These are phyloP conservation scores for Plasmodium reichenowi DNA, from an alignment of 169 alveolate genomes.

Conservation along the genomic window DNA sequence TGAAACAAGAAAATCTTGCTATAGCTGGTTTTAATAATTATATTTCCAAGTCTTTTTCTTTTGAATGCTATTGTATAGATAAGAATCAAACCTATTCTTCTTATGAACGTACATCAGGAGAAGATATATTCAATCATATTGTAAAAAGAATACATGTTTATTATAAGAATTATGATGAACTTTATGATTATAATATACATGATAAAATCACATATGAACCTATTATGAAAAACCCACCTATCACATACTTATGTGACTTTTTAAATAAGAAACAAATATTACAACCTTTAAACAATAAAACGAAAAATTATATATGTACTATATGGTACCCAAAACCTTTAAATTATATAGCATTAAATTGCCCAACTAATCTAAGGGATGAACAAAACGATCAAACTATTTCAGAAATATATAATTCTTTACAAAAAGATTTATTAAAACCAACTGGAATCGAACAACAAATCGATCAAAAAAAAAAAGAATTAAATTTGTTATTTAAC, in stretches of 20 bases:
- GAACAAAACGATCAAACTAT: slow-evolving; percentile 37
- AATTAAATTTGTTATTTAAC: not conserved
- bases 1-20: slow-evolving; percentile 3
- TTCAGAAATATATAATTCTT: slow-evolving; percentile 6
- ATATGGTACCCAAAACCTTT: slow-evolving; percentile 49
- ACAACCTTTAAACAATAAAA: slow-evolving; percentile 12
- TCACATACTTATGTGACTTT: slow-evolving; percentile 63
- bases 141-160: slow-evolving; percentile 28
- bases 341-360: slow-evolving; percentile 47
- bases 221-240: slow-evolving; percentile 6
- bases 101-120: not conserved
- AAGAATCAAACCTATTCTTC: not conserved
- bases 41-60: slow-evolving; percentile 7
- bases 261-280: not conserved
- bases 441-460: not conserved
- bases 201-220: slow-evolving; percentile 2
- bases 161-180: slow-evolving; percentile 46
- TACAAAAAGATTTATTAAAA: not conserved
- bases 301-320: slow-evolving; percentile 32
- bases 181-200: slow-evolving; percentile 39
- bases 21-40: slow-evolving; percentile 37
- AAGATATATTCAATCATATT: not conserved
- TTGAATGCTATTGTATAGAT: slow-evolving; percentile 52
- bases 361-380: slow-evolving; percentile 43
- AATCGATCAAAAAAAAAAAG: not conserved